These are phyloP conservation scores for Piper longum DNA, from an alignment of 164 flowering plant species.

Conservation along the genomic window DNA sequence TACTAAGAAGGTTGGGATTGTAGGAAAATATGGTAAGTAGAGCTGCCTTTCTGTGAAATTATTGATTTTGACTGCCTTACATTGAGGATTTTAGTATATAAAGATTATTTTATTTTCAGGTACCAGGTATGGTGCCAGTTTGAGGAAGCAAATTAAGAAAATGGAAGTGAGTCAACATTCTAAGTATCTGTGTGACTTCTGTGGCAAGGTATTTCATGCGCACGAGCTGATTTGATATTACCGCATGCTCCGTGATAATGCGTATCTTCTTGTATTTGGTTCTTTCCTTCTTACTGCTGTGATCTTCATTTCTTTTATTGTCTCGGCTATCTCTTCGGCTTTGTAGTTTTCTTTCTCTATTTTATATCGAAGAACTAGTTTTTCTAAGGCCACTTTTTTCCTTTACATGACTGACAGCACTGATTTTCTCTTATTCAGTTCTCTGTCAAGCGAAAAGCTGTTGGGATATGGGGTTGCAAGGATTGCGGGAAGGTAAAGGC, in stretches of 20 bases:
- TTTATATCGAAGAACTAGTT: too few relatives aligned
- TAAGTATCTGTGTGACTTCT: conserved; percentile 74
- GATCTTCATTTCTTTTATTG: too few relatives aligned
- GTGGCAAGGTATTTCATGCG: conserved; percentile 46
- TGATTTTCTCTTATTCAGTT: conserved; percentile 4
- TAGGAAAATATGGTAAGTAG: conserved; percentile 54
- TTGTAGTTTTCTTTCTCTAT: too few relatives aligned
- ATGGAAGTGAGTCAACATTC: conserved; percentile 85
- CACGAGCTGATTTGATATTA: too few relatives aligned
- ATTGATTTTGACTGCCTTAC: background rate
- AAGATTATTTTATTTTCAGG: conserved; percentile 20
- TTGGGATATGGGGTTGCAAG: conserved; percentile 19
- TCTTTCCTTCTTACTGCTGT: too few relatives aligned
- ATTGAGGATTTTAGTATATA: background rate
- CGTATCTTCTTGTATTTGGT: too few relatives aligned
- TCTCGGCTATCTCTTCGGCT: too few relatives aligned
- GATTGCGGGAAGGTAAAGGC: conserved; percentile 18
- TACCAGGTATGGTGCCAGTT: conserved; percentile 77
- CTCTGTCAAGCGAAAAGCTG: conserved; percentile 16
- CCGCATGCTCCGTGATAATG: too few relatives aligned
- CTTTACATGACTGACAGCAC: too few relatives aligned
- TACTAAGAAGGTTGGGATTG: conserved; percentile 72
- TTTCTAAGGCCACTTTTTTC: background rate
- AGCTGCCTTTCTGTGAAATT: background rate
- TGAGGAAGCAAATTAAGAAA: conserved; percentile 79